Conservation (phyloP, 176 grass and related monocot genomes). For the Themeda triandra region DNA sequence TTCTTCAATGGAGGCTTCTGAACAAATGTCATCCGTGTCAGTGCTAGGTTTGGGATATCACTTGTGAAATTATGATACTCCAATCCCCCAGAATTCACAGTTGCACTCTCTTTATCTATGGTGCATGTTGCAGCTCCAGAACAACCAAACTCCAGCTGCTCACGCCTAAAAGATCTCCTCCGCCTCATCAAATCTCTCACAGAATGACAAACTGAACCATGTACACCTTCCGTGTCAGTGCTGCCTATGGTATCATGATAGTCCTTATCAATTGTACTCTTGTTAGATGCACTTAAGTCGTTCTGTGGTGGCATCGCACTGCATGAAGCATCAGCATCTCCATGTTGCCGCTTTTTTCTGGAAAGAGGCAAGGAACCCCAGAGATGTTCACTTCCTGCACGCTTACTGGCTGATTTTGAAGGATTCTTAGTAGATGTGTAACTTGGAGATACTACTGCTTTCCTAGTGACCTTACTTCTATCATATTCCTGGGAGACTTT, state of each 20-base stretch:
- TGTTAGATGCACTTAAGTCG: slow-evolving; percentile 25
- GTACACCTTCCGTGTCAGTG: slow-evolving; percentile 29
- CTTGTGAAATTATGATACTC: slow-evolving; percentile 2
- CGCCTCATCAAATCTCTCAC: slow-evolving; percentile 87
- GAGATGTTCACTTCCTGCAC: slow-evolving; percentile 44
- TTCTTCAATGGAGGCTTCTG: slow-evolving; percentile 64
- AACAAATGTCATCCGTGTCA: slow-evolving; percentile 49
- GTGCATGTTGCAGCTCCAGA: slow-evolving; percentile 17
- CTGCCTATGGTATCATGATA: slow-evolving; percentile 19
- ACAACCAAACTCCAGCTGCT: slow-evolving; percentile 57
- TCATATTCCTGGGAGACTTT: slow-evolving; percentile 32
- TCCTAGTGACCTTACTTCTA: slow-evolving; percentile 37
- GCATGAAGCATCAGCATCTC: slow-evolving; percentile 34
- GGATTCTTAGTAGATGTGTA: slow-evolving; percentile 23
- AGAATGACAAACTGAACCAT: slow-evolving; percentile 45
- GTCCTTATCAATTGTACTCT: slow-evolving; percentile 29
- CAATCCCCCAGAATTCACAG: slow-evolving; percentile 17
- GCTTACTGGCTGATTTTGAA: slow-evolving; percentile 38
- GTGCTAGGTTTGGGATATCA: slow-evolving; percentile 30
- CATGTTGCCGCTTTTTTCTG: slow-evolving; percentile 36
- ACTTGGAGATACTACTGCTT: slow-evolving; percentile 13
- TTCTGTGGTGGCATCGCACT: slow-evolving; percentile 11
- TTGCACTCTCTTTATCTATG: slow-evolving; percentile 18
- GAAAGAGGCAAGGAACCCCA: slow-evolving; percentile 79
- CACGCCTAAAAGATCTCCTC: slow-evolving; percentile 54